phyloP scores from a whole-genome alignment of 192 early-diverging fungal species.

The Podochytrium sp. region DNA sequence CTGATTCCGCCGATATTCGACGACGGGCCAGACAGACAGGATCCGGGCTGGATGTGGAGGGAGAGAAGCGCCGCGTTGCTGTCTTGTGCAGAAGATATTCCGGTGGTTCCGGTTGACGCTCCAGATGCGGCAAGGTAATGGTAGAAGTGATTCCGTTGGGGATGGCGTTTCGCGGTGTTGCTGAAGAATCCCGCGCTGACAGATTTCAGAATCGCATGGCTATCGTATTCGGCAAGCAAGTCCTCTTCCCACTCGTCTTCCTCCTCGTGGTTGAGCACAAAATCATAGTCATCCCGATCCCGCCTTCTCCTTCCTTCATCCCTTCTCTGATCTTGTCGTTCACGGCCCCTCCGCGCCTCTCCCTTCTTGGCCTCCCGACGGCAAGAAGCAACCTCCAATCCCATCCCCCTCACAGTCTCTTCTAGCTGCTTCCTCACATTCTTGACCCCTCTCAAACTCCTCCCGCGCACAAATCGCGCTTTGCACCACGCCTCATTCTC shows the following conservation, averaged over 20 bases:
- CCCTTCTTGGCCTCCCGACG: background rate
- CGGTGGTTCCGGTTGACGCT: background rate
- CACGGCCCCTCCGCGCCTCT: slow-evolving; percentile 10
- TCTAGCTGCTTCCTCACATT: slow-evolving; percentile 52
- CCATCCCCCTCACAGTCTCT: slow-evolving; percentile 40
- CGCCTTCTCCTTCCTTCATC: background rate
- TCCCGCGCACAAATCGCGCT: slow-evolving; percentile 46
- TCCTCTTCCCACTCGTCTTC: slow-evolving; percentile 6
- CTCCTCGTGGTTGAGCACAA: background rate
- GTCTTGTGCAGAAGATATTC: background rate
- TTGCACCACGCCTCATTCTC: slow-evolving; percentile 45
- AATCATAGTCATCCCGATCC: background rate
- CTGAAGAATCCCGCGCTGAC: slow-evolving; percentile 56
- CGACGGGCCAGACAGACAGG: slow-evolving; percentile 30
- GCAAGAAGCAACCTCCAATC: slow-evolving; percentile 28
- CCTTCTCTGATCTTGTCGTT: background rate
- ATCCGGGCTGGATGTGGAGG: slow-evolving; percentile 42
- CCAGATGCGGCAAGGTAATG: slow-evolving; percentile 38
- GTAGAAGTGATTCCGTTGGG: slow-evolving; percentile 44
- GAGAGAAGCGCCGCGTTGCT: slow-evolving; percentile 35
- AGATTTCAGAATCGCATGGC: slow-evolving; percentile 45
- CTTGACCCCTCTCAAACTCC: slow-evolving; percentile 52
- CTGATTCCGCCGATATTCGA: background rate
- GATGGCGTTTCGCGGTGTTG: slow-evolving; percentile 58
- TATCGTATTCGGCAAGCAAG: slow-evolving; percentile 36